These are phyloP conservation scores for Saccharomyces hybrid DNA, from an alignment of 1,139 yeast species.

Conservation along the genomic window DNA sequence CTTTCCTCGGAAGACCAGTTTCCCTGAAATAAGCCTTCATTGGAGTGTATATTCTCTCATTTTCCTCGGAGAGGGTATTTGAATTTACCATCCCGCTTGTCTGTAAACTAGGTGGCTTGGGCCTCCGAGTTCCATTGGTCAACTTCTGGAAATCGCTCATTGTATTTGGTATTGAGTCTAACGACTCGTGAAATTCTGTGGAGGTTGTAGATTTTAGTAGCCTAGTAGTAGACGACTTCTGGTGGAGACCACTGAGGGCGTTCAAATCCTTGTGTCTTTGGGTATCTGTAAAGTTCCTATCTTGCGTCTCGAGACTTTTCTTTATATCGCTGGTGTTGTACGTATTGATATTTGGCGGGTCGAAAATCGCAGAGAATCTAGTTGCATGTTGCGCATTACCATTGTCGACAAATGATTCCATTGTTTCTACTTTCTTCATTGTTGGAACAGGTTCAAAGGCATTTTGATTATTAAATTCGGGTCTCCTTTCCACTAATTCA, in stretches of 20 bases:
- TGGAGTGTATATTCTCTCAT: conserved; percentile 14
- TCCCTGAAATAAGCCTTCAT: conserved; percentile 13
- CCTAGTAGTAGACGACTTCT: neutral
- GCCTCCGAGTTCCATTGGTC: neutral
- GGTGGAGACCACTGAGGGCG: no score
- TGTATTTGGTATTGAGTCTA: neutral
- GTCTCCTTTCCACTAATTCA: neutral
- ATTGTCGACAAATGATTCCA: neutral
- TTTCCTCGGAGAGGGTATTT: neutral
- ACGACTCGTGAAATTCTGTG: neutral
- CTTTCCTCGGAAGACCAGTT: conserved; percentile 8
- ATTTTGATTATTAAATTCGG: neutral
- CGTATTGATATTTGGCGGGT: neutral
- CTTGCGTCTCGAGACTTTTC: no score
- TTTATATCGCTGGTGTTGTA: neutral
- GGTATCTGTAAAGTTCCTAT: no score
- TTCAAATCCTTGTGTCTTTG: no score
- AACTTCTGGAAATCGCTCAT: neutral
- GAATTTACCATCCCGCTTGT: neutral
- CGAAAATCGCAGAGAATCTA: neutral
- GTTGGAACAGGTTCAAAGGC: neutral
- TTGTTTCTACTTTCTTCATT: neutral
- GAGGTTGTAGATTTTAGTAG: neutral
- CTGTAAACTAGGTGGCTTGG: neutral
- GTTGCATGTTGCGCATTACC: neutral